These are phyloP conservation scores for Ilyonectria destructans DNA, from an alignment of 2,329 filamentous ascomycete species.

Conservation along the genomic window DNA sequence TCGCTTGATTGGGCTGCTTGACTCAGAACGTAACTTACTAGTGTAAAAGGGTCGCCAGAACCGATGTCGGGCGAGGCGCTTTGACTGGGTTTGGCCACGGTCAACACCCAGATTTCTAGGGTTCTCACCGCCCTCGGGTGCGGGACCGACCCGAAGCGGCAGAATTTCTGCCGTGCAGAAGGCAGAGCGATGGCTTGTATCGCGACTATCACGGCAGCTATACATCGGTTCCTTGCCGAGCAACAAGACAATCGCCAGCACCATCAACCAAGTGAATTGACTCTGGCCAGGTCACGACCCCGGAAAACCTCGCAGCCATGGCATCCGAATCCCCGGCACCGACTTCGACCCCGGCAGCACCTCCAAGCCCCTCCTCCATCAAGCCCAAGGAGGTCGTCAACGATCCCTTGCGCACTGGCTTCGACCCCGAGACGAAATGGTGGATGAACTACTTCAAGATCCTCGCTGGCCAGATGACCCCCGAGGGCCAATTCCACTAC, in stretches of 20 bases:
- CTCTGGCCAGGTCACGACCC: not conserved
- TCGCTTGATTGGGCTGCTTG: constrained; percentile 44
- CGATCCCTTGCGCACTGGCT: constrained; percentile 74
- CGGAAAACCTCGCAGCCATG: constrained; percentile 31
- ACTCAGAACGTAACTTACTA: not conserved
- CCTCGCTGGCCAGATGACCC: constrained; percentile 80
- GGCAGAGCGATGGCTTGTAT: constrained; percentile 7
- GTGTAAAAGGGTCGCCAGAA: constrained; percentile 29
- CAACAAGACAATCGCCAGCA: not conserved
- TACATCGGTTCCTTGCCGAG: not conserved
- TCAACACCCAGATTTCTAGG: constrained; percentile 13
- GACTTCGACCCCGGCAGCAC: constrained; percentile 34
- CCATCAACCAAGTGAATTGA: not conserved
- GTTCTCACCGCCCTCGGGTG: constrained; percentile 42
- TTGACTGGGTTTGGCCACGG: constrained; percentile 27
- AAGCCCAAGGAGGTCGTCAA: constrained; percentile 63
- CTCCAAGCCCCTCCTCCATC: constrained; percentile 31
- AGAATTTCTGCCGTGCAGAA: constrained; percentile 30
- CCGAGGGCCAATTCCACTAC: constrained; percentile 81
- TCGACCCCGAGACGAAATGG: constrained; percentile 73
- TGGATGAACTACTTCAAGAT: constrained; percentile 93
- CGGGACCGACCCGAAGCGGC: constrained; percentile 20
- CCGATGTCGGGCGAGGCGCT: constrained; percentile 43
- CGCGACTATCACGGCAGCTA: constrained; percentile 1
- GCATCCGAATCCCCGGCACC: constrained; percentile 38